Conservation (phyloP, 2,329 filamentous ascomycete genomes). For the Pestalotiopsis sp. region DNA sequence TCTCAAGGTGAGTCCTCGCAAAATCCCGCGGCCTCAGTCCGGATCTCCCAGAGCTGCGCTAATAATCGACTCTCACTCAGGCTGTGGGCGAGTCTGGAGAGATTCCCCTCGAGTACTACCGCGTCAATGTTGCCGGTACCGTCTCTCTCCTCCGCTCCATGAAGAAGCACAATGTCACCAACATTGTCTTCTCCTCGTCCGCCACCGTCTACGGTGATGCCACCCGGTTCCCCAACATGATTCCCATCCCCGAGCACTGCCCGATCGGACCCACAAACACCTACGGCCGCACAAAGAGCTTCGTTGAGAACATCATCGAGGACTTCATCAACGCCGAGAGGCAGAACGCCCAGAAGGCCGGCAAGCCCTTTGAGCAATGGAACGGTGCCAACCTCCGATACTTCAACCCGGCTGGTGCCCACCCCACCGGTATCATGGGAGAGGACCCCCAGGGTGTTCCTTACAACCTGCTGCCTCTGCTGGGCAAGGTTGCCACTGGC, state of each 20-base stretch:
- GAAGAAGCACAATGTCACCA: slow-evolving; percentile 86
- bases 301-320: slow-evolving; percentile 88
- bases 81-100: slow-evolving; percentile 94
- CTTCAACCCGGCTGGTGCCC: slow-evolving; percentile 95
- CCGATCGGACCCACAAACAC: slow-evolving; percentile 96
- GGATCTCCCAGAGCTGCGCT: slow-evolving; percentile 12
- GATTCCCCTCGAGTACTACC: slow-evolving; percentile 96
- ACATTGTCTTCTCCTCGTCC: slow-evolving; percentile 98
- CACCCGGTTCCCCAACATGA: slow-evolving; percentile 95
- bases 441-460: slow-evolving; percentile 96
- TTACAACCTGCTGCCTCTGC: slow-evolving; percentile 90
- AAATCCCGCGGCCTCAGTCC: neutral
- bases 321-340: slow-evolving; percentile 89
- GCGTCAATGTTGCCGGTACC: slow-evolving; percentile 93
- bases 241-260: slow-evolving; percentile 96
- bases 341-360: slow-evolving; percentile 77
- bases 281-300: slow-evolving; percentile 95
- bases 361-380: slow-evolving; percentile 78
- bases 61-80: slow-evolving; percentile 43
- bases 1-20: slow-evolving; percentile 69
- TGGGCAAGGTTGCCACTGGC: slow-evolving; percentile 94
- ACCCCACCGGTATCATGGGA: slow-evolving; percentile 95
- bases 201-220: slow-evolving; percentile 98
- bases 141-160: slow-evolving; percentile 85
- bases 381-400: slow-evolving; percentile 93